Base-by-base conservation (phyloP, 148 eudicot species). In the Fagopyrum esculentum region DNA sequence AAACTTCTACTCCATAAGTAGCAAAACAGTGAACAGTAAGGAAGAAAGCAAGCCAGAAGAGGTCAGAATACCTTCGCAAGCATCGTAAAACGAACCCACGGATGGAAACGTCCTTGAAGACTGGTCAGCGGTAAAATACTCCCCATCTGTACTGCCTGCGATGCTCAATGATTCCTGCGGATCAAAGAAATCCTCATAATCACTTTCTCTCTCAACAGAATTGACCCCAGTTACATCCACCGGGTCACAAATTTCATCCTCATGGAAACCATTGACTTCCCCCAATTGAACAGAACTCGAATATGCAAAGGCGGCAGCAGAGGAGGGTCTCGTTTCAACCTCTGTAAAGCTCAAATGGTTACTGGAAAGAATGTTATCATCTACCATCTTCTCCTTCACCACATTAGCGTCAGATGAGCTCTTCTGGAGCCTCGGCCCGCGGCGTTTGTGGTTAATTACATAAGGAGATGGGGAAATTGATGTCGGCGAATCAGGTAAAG, bases 401-500 rank as follows among this genome's bases (percentile, higher is more conserved):
- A 35, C 40, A 63, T 15, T 63, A 1, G 69, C 30, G 9, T 63
- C 69, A 22, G 69, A 63, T 6, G 69, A 63, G 30, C 69, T 63
- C 69, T 63, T 63, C 69, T 63, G 69, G 44, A 63, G 69, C 69
- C 97, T 86, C 6, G 96, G 97, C 70, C 97, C 98, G 22, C 98
- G 85, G 15, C 98, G 75, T 82, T 94, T 94, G 84, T 94, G 98
- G 73, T 94, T 86, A 60, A 94, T 77, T 0, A 94, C 68, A 55
- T 87, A 94, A n/a, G 98, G 98, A 0, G 98, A 93, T 1, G 90
- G 93, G n/a, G 95, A 85, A 63, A 85, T 87, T 6, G 98, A 89
- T 35, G 90, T 86, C 0, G 98, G 96, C 4, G 98, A 82, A 73
- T 90, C 90, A 26, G 98, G 97, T 30, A 94, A 69, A 6, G 98